Base-by-base conservation (phyloP, 2,329 filamentous ascomycete genomes). In the Penicillium sp. region DNA sequence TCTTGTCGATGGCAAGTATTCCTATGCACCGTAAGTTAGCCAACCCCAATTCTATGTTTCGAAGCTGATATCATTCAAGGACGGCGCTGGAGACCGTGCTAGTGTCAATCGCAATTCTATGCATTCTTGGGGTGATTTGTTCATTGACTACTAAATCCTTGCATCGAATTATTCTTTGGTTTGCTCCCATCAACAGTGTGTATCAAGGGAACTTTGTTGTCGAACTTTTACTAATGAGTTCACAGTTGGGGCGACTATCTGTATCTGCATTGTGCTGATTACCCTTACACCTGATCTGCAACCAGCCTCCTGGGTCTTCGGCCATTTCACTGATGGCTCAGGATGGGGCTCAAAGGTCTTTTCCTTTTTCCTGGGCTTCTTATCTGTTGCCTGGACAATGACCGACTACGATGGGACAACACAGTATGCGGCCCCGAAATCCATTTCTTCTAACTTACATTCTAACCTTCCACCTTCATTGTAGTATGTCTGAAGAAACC, bases 371-470 rank as follows among this genome's bases (percentile, higher is more conserved):
- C 75, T 88, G 7, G 83, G 83, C 56, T 83, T 76, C 49, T 75
- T 78, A 43, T 69, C 67, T 12, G 73, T 78, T 9, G 73, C 74
- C 42, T 77, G 73, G 72, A 86, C 84, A n/a, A 87, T 88, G 85
- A 88, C 85, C 6, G 85, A 87, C 67, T 88, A 87, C 68, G 85
- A 88, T 64, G 85, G 82, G 45, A 88, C 86, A 12, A 87, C 85
- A 6, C 86, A 88, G 81, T 83, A 73, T 69, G 78, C 73, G 49
- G 19, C 25, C 25, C 17, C 6, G 15, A 29, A 10, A 13, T 29
- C 9, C 2, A 17, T 31, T 15, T 19, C 1, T n/a, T 9, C 4
- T 5, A 10, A n/a, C 4, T 27, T 33, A 17, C 9, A 43, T 15
- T n/a, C 35, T 23, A 38, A 49, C 53, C 59, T 25, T n/a, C n/a